Conservation (phyloP, 2,329 filamentous ascomycete genomes). For the Elsinoe batatas region DNA sequence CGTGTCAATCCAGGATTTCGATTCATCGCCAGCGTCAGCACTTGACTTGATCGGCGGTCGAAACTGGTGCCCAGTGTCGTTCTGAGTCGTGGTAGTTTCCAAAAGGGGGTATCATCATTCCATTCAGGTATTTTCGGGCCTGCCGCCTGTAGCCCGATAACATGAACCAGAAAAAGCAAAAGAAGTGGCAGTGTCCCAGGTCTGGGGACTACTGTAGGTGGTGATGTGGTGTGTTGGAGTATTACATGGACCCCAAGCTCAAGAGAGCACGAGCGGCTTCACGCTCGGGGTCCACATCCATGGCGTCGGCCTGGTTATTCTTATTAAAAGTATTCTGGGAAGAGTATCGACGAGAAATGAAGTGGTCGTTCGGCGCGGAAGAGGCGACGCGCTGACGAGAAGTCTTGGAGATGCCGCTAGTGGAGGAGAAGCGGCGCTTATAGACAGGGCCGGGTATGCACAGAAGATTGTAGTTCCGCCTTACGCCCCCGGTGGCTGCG, state of each 20-base stretch:
- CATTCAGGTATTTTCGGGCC: neutral
- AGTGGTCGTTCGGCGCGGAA: conserved; percentile 9
- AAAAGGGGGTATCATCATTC: conserved; percentile 7
- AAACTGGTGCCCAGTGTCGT: conserved; percentile 29
- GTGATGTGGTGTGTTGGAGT: neutral
- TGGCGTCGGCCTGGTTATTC: conserved; percentile 6
- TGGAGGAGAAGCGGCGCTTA: conserved; percentile 14
- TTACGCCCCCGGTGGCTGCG: conserved; percentile 18
- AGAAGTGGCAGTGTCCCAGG: neutral
- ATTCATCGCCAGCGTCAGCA: conserved; percentile 23
- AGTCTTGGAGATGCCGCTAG: conserved; percentile 14
- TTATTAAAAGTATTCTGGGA: conserved; percentile 12
- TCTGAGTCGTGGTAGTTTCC: conserved; percentile 13
- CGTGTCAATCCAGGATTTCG: conserved; percentile 30
- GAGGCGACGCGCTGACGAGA: conserved; percentile 13
- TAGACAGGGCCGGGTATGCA: conserved; percentile 14
- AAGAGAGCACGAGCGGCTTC: conserved; percentile 74
- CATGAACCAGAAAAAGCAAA: conserved; percentile 9
- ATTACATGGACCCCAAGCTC: conserved; percentile 60
- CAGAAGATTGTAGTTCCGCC: conserved; percentile 17
- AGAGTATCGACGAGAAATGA: conserved; percentile 11
- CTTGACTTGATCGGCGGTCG: conserved; percentile 24
- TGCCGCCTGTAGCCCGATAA: conserved; percentile 1
- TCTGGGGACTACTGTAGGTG: neutral
- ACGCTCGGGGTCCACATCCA: conserved; percentile 51